Evolutionary conservation across 2,329 filamentous ascomycete species (phyloP).

Genomic region (Setomelanomma holmii): DNA sequence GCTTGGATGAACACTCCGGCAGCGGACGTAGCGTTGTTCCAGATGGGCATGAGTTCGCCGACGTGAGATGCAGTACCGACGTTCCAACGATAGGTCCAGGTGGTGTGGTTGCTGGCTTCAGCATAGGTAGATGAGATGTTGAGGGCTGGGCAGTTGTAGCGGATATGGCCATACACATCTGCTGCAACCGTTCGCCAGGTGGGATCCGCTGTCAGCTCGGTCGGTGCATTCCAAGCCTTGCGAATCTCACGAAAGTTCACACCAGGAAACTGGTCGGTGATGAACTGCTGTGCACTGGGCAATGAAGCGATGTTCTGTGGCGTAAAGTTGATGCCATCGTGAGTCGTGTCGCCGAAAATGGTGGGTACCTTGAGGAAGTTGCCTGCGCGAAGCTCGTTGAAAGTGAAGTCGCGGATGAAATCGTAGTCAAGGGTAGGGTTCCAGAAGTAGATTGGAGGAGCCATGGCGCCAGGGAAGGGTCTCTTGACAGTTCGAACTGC

Average conservation of each 20-base stretch:
- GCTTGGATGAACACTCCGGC: slow-evolving; percentile 42
- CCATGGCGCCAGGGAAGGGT: slow-evolving; percentile 47
- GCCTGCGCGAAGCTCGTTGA: slow-evolving; percentile 44
- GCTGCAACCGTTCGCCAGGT: slow-evolving; percentile 48
- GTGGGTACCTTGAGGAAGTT: slow-evolving; percentile 51
- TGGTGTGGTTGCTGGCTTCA: slow-evolving; percentile 30
- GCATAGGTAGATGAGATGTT: slow-evolving; percentile 48
- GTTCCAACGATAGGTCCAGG: slow-evolving; percentile 60
- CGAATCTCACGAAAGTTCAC: slow-evolving; percentile 41
- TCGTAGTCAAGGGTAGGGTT: slow-evolving; percentile 53
- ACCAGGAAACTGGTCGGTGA: slow-evolving; percentile 48
- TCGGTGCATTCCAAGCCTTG: slow-evolving; percentile 36
- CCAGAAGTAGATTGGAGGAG: slow-evolving; percentile 50
- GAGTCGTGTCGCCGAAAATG: slow-evolving; percentile 54
- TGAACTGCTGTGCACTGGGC: slow-evolving; percentile 45
- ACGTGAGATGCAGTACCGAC: slow-evolving; percentile 51
- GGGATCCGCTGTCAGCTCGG: slow-evolving; percentile 26
- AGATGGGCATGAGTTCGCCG: slow-evolving; percentile 48
- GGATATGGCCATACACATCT: slow-evolving; percentile 56
- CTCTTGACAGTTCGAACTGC: slow-evolving; percentile 44
- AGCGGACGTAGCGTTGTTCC: slow-evolving; percentile 43
- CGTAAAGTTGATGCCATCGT: slow-evolving; percentile 53
- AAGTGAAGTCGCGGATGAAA: slow-evolving; percentile 51
- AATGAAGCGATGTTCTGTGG: slow-evolving; percentile 43
- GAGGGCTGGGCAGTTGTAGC: slow-evolving; percentile 57